Evolutionary conservation across 1,139 yeast genomes (phyloP).

Genomic region (Blastobotrys niveus): DNA sequence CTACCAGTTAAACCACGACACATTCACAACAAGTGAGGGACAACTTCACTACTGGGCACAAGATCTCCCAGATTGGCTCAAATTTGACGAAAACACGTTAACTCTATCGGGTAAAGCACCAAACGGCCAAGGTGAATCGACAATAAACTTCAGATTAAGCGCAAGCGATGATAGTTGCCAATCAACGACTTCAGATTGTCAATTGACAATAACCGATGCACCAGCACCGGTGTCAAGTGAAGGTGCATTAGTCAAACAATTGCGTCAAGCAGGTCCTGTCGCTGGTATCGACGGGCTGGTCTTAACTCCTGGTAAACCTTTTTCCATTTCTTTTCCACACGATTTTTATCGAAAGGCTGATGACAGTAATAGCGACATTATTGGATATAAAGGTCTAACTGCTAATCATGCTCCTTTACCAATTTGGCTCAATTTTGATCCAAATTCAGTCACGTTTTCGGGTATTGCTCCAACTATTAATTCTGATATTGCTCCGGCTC

Average conservation of each 20-base stretch:
- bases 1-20: conserved; percentile 67
- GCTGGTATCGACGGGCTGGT: conserved; percentile 71
- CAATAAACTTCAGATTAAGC: conserved; percentile 42
- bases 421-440: conserved; percentile 70
- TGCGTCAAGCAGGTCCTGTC: conserved; percentile 28
- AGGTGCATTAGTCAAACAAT: conserved; percentile 11
- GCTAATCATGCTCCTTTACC: conserved; percentile 83
- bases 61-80: conserved; percentile 70
- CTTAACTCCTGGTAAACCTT: conserved; percentile 59
- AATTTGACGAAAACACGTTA: conserved; percentile 56
- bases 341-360: conserved; percentile 47
- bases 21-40: conserved; percentile 47
- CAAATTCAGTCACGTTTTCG: conserved; percentile 53
- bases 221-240: conserved; percentile 24
- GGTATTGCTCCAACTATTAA: conserved; percentile 88
- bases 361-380: conserved; percentile 31
- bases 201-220: conserved; percentile 50
- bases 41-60: conserved; percentile 51
- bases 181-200: conserved; percentile 42
- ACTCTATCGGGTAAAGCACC: conserved; percentile 69
- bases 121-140: conserved; percentile 41
- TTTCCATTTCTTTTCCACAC: conserved; percentile 56
- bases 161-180: conserved; percentile 69
- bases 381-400: conserved; percentile 80
- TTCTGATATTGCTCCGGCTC: conserved; percentile 82